These are phyloP conservation scores for Sporothrix brasiliensis DNA, from an alignment of 2,329 filamentous ascomycete species.

Conservation along the genomic window DNA sequence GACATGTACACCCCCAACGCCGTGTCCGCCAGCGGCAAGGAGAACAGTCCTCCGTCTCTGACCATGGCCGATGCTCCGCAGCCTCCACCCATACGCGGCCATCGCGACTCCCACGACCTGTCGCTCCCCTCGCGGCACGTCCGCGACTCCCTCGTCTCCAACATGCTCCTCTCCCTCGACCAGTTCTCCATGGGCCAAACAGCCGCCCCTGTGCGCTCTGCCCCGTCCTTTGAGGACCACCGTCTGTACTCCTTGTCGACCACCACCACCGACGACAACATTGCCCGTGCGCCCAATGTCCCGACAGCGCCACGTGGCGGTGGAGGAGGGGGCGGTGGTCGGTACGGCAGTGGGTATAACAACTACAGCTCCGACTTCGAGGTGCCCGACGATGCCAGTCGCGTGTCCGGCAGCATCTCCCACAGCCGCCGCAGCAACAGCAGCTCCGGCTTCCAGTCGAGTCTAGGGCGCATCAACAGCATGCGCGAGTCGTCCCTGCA, in stretches of 20 bases:
- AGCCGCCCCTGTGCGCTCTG: constrained; percentile 35
- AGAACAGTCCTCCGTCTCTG: constrained; percentile 39
- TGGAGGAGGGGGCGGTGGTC: constrained; percentile 37
- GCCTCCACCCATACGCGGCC: constrained; percentile 38
- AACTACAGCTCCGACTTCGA: constrained; percentile 46
- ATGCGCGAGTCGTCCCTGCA: constrained; percentile 53
- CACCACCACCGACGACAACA: constrained; percentile 37
- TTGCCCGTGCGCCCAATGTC: constrained; percentile 29
- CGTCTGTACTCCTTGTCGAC: constrained; percentile 40
- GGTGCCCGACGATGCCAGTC: constrained; percentile 56
- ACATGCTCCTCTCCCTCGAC: constrained; percentile 92
- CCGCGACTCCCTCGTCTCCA: constrained; percentile 89
- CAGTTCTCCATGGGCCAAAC: constrained; percentile 67
- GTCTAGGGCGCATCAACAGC: constrained; percentile 65
- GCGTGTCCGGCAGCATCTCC: constrained; percentile 56
- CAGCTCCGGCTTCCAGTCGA: constrained; percentile 69
- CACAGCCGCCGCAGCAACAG: constrained; percentile 76
- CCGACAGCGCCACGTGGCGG: constrained; percentile 28
- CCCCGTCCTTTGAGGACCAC: constrained; percentile 45
- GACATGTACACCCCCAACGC: constrained; percentile 49
- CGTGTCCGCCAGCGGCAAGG: constrained; percentile 42
- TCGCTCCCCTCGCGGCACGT: constrained; percentile 75
- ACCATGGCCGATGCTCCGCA: constrained; percentile 36
- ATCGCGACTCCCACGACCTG: constrained; percentile 78
- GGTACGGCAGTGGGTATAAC: constrained; percentile 58